phyloP scores from a whole-genome alignment of 768 basidiomycete species.

The Paxillus involutus region DNA sequence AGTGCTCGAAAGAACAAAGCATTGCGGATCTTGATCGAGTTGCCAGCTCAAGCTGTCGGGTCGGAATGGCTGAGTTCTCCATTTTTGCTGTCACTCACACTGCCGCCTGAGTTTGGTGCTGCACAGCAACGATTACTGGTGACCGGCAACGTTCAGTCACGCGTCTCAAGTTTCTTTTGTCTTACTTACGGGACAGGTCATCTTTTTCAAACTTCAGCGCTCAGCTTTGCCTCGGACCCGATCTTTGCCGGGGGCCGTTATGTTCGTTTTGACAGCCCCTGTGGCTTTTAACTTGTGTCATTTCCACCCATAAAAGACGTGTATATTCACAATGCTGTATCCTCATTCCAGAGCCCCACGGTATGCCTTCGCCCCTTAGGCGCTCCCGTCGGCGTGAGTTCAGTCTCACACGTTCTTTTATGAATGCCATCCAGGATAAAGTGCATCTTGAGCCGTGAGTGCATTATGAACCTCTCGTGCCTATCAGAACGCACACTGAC shows the following conservation, averaged over 20 bases:
- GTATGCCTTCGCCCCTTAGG: slow-evolving; percentile 44
- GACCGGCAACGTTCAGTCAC: not conserved
- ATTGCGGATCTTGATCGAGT: slow-evolving; percentile 1
- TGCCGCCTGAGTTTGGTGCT: slow-evolving; percentile 4
- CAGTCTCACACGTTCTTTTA: slow-evolving; percentile 51
- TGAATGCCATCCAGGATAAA: slow-evolving; percentile 45
- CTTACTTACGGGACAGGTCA: slow-evolving; percentile 6
- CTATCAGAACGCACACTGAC: slow-evolving; percentile 3
- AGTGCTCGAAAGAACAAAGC: slow-evolving; percentile 15
- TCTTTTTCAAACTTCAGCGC: not conserved
- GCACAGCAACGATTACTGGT: slow-evolving; percentile 5
- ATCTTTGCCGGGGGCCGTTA: slow-evolving; percentile 7
- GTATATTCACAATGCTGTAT: slow-evolving; percentile 8
- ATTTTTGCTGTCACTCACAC: slow-evolving; percentile 16
- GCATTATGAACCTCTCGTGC: not conserved
- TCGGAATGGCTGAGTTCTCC: slow-evolving; percentile 18
- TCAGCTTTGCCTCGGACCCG: slow-evolving; percentile 12
- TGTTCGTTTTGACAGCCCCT: slow-evolving; percentile 23
- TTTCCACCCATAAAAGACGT: slow-evolving; percentile 30
- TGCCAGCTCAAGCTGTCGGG: slow-evolving; percentile 9
- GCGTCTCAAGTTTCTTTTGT: slow-evolving; percentile 5
- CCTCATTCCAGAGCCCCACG: slow-evolving; percentile 15
- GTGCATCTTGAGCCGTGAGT: slow-evolving; percentile 34
- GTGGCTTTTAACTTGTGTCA: slow-evolving; percentile 24
- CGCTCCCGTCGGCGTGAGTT: slow-evolving; percentile 48